These are phyloP conservation scores for Fusarium tricinctum DNA, from an alignment of 2,329 filamentous ascomycete genomes.

Conservation along the genomic window DNA sequence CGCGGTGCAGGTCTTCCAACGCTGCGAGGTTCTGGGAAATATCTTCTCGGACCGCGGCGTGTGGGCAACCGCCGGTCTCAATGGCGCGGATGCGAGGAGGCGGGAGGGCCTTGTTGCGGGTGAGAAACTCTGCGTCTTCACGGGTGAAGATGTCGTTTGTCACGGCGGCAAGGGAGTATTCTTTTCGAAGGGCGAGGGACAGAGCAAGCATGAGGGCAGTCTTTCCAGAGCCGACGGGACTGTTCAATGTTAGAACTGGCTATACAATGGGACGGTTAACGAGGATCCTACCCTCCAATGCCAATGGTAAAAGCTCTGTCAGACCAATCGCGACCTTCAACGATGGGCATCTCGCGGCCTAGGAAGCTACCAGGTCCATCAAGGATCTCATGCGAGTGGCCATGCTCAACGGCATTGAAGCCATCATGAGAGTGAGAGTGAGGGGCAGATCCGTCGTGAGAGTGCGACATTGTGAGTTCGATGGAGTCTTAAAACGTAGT, in stretches of 20 bases:
- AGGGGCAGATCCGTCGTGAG: constrained; percentile 62
- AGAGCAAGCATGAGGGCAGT: constrained; percentile 96
- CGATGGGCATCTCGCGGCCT: constrained; percentile 91
- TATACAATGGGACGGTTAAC: background rate
- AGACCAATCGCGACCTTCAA: constrained; percentile 87
- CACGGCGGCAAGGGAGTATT: constrained; percentile 91
- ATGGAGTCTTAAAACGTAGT: background rate
- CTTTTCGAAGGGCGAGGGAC: constrained; percentile 83
- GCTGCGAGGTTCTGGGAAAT: constrained; percentile 94
- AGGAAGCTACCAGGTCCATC: constrained; percentile 92
- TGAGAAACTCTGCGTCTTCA: constrained; percentile 98
- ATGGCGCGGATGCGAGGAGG: constrained; percentile 90
- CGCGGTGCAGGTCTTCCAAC: constrained; percentile 86
- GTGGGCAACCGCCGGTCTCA: constrained; percentile 96
- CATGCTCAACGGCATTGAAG: constrained; percentile 77
- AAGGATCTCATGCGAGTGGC: constrained; percentile 95
- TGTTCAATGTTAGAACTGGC: constrained; percentile 54
- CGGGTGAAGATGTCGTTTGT: constrained; percentile 99
- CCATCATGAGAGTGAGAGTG: constrained; percentile 71
- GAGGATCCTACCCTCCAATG: constrained; percentile 85
- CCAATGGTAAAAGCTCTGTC: constrained; percentile 95
- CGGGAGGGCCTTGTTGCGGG: constrained; percentile 85
- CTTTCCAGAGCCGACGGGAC: constrained; percentile 96
- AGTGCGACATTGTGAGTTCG: constrained; percentile 57
- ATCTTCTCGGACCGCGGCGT: constrained; percentile 97